phyloP scores from a whole-genome alignment of 2,329 filamentous ascomycete species.

The Leptodontidium sp. region DNA sequence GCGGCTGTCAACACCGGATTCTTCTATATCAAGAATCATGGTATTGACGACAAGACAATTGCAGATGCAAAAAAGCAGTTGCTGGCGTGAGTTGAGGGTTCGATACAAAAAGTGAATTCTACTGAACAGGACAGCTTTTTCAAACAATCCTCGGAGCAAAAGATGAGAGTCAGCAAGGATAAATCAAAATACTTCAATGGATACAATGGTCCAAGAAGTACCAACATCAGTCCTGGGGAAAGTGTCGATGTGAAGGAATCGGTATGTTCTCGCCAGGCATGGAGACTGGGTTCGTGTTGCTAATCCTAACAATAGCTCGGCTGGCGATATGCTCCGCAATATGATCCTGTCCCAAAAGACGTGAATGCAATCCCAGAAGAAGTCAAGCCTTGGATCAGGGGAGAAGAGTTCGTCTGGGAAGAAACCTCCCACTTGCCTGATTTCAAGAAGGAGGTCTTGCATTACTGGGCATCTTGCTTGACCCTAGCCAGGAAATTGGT shows the following conservation, averaged over 20 bases:
- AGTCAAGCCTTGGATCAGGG: conserved; percentile 52
- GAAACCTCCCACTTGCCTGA: conserved; percentile 55
- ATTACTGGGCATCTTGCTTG: conserved; percentile 59
- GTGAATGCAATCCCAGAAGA: conserved; percentile 54
- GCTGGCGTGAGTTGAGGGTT: conserved; percentile 34
- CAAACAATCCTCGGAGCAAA: conserved; percentile 53
- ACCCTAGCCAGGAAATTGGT: conserved; percentile 59
- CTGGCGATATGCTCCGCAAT: conserved; percentile 60
- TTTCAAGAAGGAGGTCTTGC: conserved; percentile 57
- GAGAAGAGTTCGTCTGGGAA: conserved; percentile 62
- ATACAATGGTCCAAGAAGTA: conserved; percentile 51
- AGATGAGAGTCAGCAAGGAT: conserved; percentile 49
- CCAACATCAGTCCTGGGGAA: conserved; percentile 59
- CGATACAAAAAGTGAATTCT: not conserved
- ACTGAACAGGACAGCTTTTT: conserved; percentile 54
- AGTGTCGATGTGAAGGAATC: conserved; percentile 60
- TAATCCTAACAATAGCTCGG: conserved; percentile 39
- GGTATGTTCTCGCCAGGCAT: conserved; percentile 17
- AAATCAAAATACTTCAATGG: conserved; percentile 57
- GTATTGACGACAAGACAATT: conserved; percentile 48
- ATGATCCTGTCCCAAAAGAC: conserved; percentile 56
- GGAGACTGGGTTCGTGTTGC: conserved; percentile 44
- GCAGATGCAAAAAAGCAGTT: conserved; percentile 44
- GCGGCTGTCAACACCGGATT: conserved; percentile 56
- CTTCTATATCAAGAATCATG: conserved; percentile 57